Conservation (phyloP, 805 yeast genomes). For the Yarrowia porcina region DNA sequence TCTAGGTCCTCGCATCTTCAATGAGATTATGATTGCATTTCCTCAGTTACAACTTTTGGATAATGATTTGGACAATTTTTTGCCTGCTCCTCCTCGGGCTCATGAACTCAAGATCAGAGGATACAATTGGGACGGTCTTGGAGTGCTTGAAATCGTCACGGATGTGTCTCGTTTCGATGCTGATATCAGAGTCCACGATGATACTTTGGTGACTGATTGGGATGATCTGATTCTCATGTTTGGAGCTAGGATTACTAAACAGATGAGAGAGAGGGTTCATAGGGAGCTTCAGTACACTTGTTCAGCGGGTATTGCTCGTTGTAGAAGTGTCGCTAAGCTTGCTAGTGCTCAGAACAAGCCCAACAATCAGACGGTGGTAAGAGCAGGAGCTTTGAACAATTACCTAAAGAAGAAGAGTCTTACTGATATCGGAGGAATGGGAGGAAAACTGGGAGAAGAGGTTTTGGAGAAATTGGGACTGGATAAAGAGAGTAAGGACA, state of each 20-base stretch:
- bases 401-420: conserved; percentile 64
- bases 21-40: conserved; percentile 43
- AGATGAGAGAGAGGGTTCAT: conserved; percentile 53
- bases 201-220: conserved; percentile 53
- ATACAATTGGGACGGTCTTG: not conserved
- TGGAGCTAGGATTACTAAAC: conserved; percentile 59
- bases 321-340: conserved; percentile 75
- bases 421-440: conserved; percentile 82
- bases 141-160: conserved; percentile 1
- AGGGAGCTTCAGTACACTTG: conserved; percentile 72
- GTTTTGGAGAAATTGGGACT: conserved; percentile 50
- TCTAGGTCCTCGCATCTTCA: conserved; percentile 62
- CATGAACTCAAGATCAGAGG: conserved; percentile 11
- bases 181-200: not conserved
- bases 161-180: conserved; percentile 2
- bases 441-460: conserved; percentile 78
- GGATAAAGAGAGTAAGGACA: conserved; percentile 39
- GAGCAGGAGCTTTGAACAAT: conserved; percentile 45
- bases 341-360: conserved; percentile 88
- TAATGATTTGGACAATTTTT: conserved; percentile 30
- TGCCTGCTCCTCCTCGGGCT: conserved; percentile 49
- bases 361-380: conserved; percentile 73
- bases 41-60: conserved; percentile 44
- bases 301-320: conserved; percentile 80
- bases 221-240: conserved; percentile 70